Evolutionary conservation across 2,329 filamentous ascomycete genomes (phyloP), one percentile per base, ranked within the genome.

Genomic region (Nemania sp.): DNA sequence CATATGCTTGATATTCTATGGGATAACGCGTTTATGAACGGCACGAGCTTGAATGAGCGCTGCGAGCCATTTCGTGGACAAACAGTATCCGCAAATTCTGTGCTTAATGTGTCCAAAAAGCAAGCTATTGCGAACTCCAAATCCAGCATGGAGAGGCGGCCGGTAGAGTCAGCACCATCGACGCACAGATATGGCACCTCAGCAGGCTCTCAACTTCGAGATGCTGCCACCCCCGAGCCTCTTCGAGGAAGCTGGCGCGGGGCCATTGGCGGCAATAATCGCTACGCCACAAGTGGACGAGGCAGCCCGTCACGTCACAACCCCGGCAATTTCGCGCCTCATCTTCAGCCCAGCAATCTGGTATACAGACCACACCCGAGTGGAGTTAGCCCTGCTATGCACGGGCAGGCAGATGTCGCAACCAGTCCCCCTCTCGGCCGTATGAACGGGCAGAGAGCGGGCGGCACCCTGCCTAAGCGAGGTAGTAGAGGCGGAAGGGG

Each of bases 21-120:
- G 73, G 95, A 99, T 70, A 83, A 84, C 11, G 89, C 91, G 0
- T 99, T 99, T 73, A 97, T 99, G 92, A 96, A 91, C 67, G 94
- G 94, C 59, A 97, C 92, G 1, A 94, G 90, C 0, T 80, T 99
- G 14, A 89, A 90, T 54, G 91, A 92, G 52, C 87, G 94, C 54
- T 96, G 93, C 68, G 91, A 91, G 22, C 86, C 90, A 31, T 99
- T 99, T 84, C 86, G 93, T 30, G 94, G 94, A 47, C 92, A 94
- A 70, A 97, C 94, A 0, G 91, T 99, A 3, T 84, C 91, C 2
- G 83, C 88, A 6, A 88, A 89, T n/a, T 89, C 90, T 0, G 91
- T 97, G 2, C 80, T 99, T 28, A 99, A 99, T 73, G 77, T 96
- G 52, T 87, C 86, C 1, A 80, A 92, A 66, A 87, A 83, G 64